Evolutionary conservation across 176 grass and related monocot genomes (phyloP).

Genomic region (Puya raimondii): DNA sequence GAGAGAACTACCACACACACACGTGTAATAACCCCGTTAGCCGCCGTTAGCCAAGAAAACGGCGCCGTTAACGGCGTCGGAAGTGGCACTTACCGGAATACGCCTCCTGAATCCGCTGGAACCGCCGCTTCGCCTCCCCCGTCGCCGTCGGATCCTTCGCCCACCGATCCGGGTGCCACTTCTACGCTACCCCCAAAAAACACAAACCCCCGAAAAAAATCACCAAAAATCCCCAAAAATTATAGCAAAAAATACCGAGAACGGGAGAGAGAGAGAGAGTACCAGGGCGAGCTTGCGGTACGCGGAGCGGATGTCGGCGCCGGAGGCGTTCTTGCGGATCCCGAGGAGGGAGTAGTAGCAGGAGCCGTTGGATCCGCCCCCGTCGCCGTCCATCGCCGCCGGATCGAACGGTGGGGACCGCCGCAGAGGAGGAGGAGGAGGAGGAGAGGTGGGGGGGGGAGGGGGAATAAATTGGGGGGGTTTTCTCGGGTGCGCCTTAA

Average conservation of each 20-base stretch:
- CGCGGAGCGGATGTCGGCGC: constrained; percentile 63
- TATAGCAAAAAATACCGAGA: not conserved
- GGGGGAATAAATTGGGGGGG: not conserved
- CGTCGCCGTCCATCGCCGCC: constrained; percentile 44
- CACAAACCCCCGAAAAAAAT: not conserved
- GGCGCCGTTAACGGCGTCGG: not conserved
- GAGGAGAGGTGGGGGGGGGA: not conserved
- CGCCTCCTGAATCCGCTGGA: constrained; percentile 98
- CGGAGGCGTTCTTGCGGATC: constrained; percentile 65
- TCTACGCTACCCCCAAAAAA: constrained; percentile 32
- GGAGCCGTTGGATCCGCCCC: constrained; percentile 61
- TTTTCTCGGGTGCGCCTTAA: not conserved
- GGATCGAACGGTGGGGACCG: constrained; percentile 17
- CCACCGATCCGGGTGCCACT: constrained; percentile 97
- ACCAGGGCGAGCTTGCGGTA: constrained; percentile 90
- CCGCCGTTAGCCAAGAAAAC: not conserved
- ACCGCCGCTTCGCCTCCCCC: constrained; percentile 72
- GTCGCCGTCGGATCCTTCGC: constrained; percentile 50
- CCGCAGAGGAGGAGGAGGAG: not conserved
- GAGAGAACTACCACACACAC: constrained; percentile 57
- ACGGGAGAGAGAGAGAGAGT: not conserved
- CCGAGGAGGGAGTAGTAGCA: constrained; percentile 86
- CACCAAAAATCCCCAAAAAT: constrained; percentile 10
- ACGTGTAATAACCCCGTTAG: not conserved
- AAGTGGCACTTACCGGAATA: constrained; percentile 68